phyloP scores from a whole-genome alignment of 768 basidiomycete species.

The Cystobasidiopsis lactophilus region DNA sequence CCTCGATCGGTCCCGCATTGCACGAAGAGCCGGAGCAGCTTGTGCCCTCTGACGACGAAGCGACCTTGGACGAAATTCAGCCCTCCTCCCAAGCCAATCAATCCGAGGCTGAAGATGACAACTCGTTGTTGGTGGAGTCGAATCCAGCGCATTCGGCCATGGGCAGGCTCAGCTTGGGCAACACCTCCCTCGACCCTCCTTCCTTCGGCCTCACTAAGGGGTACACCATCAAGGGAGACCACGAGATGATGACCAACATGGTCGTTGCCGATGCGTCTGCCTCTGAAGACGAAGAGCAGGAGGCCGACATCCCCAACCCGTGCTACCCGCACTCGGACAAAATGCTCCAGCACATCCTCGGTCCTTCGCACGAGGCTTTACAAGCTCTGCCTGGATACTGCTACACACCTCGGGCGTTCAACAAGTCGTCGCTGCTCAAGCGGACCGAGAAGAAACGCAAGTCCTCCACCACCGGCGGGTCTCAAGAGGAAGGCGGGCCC shows the following conservation, averaged over 20 bases:
- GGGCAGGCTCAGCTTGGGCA: too few species aligned
- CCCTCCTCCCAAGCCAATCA: too few species aligned
- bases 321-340: slow-evolving; percentile 35
- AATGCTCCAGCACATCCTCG: not conserved
- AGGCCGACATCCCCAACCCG: slow-evolving; percentile 42
- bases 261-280: slow-evolving; percentile 8
- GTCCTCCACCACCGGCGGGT: slow-evolving; percentile 12
- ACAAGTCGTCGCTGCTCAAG: not conserved
- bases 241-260: slow-evolving; percentile 17
- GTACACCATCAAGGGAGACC: slow-evolving; percentile 22
- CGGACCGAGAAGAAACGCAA: slow-evolving; percentile 28
- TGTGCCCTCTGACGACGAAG: not conserved
- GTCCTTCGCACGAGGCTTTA: too few species aligned
- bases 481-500: slow-evolving; percentile 2
- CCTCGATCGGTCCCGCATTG: slow-evolving; percentile 9
- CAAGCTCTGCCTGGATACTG: too few species aligned
- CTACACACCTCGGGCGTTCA: not conserved
- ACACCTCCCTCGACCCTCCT: not conserved
- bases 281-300: not conserved
- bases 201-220: slow-evolving; percentile 23
- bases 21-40: slow-evolving; percentile 6
- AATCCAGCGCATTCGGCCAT: too few species aligned
- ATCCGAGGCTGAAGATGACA: slow-evolving; percentile 26
- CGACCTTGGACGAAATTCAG: too few species aligned
- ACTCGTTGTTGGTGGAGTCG: not conserved